These are phyloP conservation scores for Microstroma glucosiphilum DNA, from an alignment of 1,284 basidiomycete species.

Conservation along the genomic window DNA sequence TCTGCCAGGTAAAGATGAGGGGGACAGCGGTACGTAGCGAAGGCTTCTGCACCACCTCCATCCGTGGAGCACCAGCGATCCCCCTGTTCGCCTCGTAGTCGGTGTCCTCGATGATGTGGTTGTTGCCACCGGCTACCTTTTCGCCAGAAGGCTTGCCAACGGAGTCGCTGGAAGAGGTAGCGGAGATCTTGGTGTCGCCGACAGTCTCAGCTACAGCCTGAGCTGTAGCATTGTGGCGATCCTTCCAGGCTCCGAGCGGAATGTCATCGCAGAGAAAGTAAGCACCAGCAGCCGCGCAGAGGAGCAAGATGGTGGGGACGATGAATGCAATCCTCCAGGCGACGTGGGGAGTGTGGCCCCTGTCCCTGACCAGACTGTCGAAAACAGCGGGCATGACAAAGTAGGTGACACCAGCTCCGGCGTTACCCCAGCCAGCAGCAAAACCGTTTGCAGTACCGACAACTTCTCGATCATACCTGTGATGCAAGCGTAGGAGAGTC, in stretches of 20 bases:
- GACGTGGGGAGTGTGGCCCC: slow-evolving; percentile 52
- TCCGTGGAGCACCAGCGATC: too few relatives aligned
- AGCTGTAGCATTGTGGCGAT: too few relatives aligned
- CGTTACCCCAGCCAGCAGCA: slow-evolving; percentile 8
- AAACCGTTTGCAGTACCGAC: slow-evolving; percentile 7
- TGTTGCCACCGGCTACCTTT: too few relatives aligned
- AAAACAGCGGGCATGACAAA: slow-evolving; percentile 22
- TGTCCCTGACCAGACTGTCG: slow-evolving; percentile 9
- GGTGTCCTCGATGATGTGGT: too few relatives aligned
- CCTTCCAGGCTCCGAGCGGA: not conserved
- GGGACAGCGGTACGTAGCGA: not conserved
- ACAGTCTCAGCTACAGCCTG: too few relatives aligned
- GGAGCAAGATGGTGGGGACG: slow-evolving; percentile 58
- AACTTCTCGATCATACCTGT: slow-evolving; percentile 1
- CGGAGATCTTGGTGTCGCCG: too few relatives aligned
- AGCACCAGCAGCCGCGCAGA: slow-evolving; percentile 53
- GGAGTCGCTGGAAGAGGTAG: too few relatives aligned
- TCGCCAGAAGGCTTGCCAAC: too few relatives aligned
- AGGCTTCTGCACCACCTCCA: too few relatives aligned
- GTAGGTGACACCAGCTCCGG: slow-evolving; percentile 8
- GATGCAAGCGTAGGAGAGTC: too few relatives aligned
- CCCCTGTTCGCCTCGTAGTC: too few relatives aligned
- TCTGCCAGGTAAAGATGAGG: not conserved
- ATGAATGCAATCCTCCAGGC: slow-evolving; percentile 60
- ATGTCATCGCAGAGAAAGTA: slow-evolving; percentile 1